Evolutionary conservation across 352 stramenopile species (phyloP).

Genomic region (Phytophthora ohioensis): DNA sequence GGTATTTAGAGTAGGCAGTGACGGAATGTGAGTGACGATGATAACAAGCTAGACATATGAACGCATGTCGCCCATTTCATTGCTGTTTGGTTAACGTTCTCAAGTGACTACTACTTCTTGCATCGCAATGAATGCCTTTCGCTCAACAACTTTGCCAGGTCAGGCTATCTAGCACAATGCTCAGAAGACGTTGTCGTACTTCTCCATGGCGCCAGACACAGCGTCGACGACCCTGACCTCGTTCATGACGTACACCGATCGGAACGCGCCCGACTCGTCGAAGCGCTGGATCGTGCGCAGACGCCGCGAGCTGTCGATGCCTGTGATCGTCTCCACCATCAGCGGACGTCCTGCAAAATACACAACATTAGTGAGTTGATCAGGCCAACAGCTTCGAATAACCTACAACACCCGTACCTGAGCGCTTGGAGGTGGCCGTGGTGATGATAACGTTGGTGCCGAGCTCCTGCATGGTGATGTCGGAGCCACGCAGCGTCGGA

Average conservation of each 20-base stretch:
- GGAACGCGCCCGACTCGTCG: constrained; percentile 86
- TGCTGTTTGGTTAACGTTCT: constrained; percentile 1
- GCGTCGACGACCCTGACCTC: constrained; percentile 86
- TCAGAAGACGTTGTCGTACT: constrained; percentile 87
- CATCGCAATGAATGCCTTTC: not conserved
- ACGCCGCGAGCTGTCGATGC: constrained; percentile 80
- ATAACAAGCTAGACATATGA: constrained; percentile 20
- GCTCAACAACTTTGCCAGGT: not conserved
- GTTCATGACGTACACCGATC: constrained; percentile 91
- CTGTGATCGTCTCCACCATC: constrained; percentile 88
- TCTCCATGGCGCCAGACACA: constrained; percentile 89
- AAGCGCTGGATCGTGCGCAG: constrained; percentile 89
- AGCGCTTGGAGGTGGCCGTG: constrained; percentile 88
- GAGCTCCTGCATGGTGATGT: constrained; percentile 90
- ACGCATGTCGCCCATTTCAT: constrained; percentile 18
- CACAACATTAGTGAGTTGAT: not conserved
- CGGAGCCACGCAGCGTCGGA: constrained; percentile 72
- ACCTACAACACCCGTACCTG: constrained; percentile 42
- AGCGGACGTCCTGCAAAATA: constrained; percentile 64
- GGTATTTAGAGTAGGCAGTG: constrained; percentile 32
- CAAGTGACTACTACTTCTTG: constrained; percentile 13
- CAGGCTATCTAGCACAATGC: not conserved
- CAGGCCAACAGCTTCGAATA: not conserved
- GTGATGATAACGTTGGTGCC: constrained; percentile 84
- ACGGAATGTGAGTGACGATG: constrained; percentile 10